Percentiles rank a stretch among this genome's conserved stretches.
Conservation (phyloP, 2,329 filamentous ascomycete genomes). For the Gaeumannomyces tritici region DNA sequence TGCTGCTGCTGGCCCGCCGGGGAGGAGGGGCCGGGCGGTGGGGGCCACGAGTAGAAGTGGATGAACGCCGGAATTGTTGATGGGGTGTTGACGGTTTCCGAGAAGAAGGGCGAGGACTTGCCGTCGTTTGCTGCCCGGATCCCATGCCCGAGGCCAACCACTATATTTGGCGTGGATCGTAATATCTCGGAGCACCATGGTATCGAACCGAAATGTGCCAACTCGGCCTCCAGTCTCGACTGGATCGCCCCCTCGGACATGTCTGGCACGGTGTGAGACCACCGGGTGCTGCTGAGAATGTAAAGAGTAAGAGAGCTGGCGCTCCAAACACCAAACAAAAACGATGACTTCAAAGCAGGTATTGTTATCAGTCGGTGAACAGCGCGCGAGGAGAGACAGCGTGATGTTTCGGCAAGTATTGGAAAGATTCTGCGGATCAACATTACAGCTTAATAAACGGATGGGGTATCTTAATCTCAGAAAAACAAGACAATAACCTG, state of each 20-base stretch:
- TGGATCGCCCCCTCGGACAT: not conserved
- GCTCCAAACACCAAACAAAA: too few relatives aligned
- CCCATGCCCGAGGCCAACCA: slow-evolving; percentile 31
- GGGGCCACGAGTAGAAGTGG: slow-evolving; percentile 22
- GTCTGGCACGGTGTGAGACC: not conserved
- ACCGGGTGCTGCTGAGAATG: not conserved
- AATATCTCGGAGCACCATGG: slow-evolving; percentile 40
- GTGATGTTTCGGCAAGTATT: not conserved
- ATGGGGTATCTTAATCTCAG: not conserved
- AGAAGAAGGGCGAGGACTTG: slow-evolving; percentile 28
- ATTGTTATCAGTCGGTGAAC: too few relatives aligned
- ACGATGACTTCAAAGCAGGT: too few relatives aligned
- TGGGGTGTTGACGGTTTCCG: slow-evolving; percentile 38
- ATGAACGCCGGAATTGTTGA: slow-evolving; percentile 37
- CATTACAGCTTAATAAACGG: not conserved
- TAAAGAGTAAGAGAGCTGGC: too few relatives aligned
- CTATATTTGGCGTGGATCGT: slow-evolving; percentile 23
- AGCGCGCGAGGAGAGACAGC: not conserved
- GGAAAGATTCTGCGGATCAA: not conserved
- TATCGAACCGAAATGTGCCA: slow-evolving; percentile 24
- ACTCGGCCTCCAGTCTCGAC: slow-evolving; percentile 8
- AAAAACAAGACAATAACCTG: not conserved
- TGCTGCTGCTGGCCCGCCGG: too few relatives aligned
- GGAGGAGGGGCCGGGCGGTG: not conserved
- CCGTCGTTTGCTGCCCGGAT: not conserved